Evolutionary conservation across 1,284 basidiomycete genomes (phyloP), one percentile per base, ranked within the genome.

Genomic region (Ganoderma multipileum): DNA sequence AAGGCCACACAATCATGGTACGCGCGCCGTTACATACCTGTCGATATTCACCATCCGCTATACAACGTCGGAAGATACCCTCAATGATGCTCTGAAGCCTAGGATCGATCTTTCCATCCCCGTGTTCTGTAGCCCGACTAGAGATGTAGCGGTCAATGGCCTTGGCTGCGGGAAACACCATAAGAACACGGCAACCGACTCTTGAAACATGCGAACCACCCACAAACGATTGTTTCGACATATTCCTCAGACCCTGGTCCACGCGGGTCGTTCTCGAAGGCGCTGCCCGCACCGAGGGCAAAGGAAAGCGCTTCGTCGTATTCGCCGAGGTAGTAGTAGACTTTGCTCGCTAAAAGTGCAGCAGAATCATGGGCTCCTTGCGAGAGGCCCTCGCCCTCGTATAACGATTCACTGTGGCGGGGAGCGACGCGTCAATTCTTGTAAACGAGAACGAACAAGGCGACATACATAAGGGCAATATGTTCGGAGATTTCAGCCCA

Each of bases 401-500:
- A 96, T 7, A 99, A 83, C 2, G 92, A 87, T 81, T 99, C 97
- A 74, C 96, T 98, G 77, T 18, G 74, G 38, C 38, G 38, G 20
- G 58, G 12, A 63, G 42, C 70, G 63, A 73, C 68, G 72, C 74
- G 59, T 71, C 63, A 73, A 73, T 68, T 36, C 38, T 60, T 65
- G 65, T 20, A n/a, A 63, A 61, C 28, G 64, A 68, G 44, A 67
- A 63, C 36, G 39, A 41, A 44, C 11, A 36, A 67, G 71, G 64
- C 68, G 61, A 87, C 94, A 77, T 79, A 95, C 96, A 98, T 95
- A 70, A 91, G 85, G 47, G 93, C 87, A 74, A 98, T 91, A 79
- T 95, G 90, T 80, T 99, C 97, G 76, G 95, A 96, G 78, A 98
- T 97, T 86, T 99, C 97, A 64, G 96, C 93, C 96, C 97, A 99